These are phyloP conservation scores for Garcia nutans DNA, from an alignment of 345 rosid species.

Conservation along the genomic window DNA sequence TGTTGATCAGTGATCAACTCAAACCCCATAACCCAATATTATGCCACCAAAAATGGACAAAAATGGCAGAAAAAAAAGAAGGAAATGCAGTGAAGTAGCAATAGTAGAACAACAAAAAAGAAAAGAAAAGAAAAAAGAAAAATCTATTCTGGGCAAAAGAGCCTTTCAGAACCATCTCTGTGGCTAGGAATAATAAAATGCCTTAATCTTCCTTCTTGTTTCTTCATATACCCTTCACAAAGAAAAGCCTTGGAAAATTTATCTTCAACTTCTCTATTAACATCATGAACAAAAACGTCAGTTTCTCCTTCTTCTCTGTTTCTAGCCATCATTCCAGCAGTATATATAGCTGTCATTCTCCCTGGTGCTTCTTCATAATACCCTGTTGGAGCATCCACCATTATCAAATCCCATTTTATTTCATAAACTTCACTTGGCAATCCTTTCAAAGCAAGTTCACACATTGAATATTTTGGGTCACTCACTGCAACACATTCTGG, in stretches of 20 bases:
- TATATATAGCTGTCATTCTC: slow-evolving; percentile 82
- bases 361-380: slow-evolving; percentile 81
- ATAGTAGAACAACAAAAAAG: background rate
- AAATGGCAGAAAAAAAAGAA: background rate
- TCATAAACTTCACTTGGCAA: slow-evolving; percentile 76
- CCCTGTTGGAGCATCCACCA: slow-evolving; percentile 90
- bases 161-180: slow-evolving; percentile 39
- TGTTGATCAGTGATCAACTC: background rate
- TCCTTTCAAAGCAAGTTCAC: slow-evolving; percentile 80
- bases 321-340: slow-evolving; percentile 90
- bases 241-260: slow-evolving; percentile 68
- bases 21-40: background rate
- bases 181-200: slow-evolving; percentile 84
- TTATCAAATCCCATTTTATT: slow-evolving; percentile 71
- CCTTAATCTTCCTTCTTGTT: slow-evolving; percentile 74
- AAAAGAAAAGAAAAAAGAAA: background rate
- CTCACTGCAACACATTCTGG: slow-evolving; percentile 65
- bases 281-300: slow-evolving; percentile 84
- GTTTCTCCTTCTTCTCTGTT: slow-evolving; percentile 68
- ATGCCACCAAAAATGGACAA: background rate
- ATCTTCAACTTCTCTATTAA: slow-evolving; percentile 70
- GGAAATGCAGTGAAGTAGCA: background rate
- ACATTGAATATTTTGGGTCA: slow-evolving; percentile 70
- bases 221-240: slow-evolving; percentile 70
- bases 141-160: slow-evolving; percentile 62